These are phyloP conservation scores for Populus nigra DNA, from an alignment of 345 rosid genomes.

Conservation along the genomic window DNA sequence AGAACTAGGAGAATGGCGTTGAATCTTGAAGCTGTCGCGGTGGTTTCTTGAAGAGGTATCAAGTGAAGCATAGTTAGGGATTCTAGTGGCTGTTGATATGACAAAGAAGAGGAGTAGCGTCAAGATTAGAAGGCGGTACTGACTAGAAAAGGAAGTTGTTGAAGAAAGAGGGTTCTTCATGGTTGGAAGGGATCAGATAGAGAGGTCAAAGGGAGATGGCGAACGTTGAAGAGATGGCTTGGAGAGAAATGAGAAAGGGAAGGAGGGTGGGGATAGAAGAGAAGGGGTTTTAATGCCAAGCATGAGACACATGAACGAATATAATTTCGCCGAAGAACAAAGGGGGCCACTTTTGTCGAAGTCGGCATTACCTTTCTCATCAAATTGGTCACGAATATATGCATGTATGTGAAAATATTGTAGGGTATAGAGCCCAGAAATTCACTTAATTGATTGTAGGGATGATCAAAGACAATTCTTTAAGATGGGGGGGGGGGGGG, in stretches of 20 bases:
- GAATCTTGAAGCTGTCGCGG: not conserved
- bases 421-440: not conserved
- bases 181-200: not conserved
- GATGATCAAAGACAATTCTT: no score
- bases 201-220: not conserved
- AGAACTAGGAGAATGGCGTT: constrained; percentile 34
- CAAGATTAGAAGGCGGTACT: not conserved
- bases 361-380: constrained; percentile 6
- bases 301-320: constrained; percentile 45
- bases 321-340: not conserved
- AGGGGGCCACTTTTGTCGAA: constrained; percentile 3
- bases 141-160: not conserved
- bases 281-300: constrained; percentile 30
- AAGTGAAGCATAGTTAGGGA: not conserved
- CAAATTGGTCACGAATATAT: constrained; percentile 36
- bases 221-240: not conserved
- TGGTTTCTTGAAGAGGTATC: constrained; percentile 18
- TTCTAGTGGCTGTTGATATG: constrained; percentile 1
- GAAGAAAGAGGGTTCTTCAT: constrained; percentile 11
- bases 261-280: not conserved
- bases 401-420: constrained; percentile 8
- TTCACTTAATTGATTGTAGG: not conserved
- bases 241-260: not conserved
- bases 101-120: not conserved
- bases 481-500: no score